Base-by-base conservation (phyloP, 1,284 basidiomycete genomes). In the Cystobasidiaceae sp. region DNA sequence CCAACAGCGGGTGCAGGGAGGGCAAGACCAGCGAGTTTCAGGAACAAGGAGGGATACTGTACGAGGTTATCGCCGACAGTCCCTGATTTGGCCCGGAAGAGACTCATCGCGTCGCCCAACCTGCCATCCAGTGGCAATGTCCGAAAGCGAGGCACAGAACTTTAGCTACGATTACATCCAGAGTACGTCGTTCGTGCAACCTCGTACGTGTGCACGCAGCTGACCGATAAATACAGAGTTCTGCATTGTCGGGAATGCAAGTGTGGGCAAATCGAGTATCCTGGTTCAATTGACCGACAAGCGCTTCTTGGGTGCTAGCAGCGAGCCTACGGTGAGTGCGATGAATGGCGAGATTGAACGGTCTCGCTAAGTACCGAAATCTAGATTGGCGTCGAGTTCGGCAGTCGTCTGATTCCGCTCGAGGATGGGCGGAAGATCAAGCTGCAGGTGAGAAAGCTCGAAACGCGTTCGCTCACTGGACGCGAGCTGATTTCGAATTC, bases 351-450 rank as follows among this genome's bases (percentile, higher is more conserved):
- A n/a, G n/a, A n/a, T n/a, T n/a, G n/a, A n/a, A n/a, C n/a, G n/a
- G n/a, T n/a, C n/a, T n/a, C n/a, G n/a, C n/a, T n/a, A n/a, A n/a
- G n/a, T n/a, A n/a, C 50, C 41, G 28, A 57, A 51, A n/a, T n/a
- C n/a, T n/a, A 88, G 87, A 82, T 91, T 74, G 89, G 89, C 48
- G 89, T 91, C 39, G 89, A 92, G 74, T 92, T 91, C 73, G 89
- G 89, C 37, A 87, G 86, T 28, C 89, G 90, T 74, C 77, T 90
- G 28, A 85, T 90, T 62, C 83, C 84, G 0, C 82, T 90, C 50
- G 84, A 85, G 1, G 84, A 86, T 72, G 83, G 84, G 71, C 90
- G 89, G 76, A 83, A 87, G 43, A 82, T 90, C 52, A 91, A 91
- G 75, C 80, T 90, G 44, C 89, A 90, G 50, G 81, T 90, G 85